These are phyloP conservation scores for Acacia pycnantha DNA, from an alignment of 331 rosid genomes.

Conservation along the genomic window DNA sequence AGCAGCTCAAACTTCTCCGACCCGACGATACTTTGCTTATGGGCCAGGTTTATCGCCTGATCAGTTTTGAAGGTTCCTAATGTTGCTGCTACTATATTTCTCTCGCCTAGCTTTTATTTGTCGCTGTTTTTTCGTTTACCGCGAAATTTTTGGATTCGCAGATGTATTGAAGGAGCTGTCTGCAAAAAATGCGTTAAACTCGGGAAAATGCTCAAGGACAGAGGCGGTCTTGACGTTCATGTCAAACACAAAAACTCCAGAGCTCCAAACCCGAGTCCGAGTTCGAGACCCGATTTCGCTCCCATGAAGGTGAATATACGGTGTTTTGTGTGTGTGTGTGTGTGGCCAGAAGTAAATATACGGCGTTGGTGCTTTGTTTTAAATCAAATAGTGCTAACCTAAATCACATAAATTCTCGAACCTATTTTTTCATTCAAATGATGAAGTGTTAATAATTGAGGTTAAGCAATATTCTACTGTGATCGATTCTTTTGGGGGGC, in stretches of 20 bases:
- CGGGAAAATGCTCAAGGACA: slow-evolving; percentile 67
- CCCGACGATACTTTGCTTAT: slow-evolving; percentile 81
- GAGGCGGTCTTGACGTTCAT: slow-evolving; percentile 48
- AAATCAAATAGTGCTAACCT: background rate
- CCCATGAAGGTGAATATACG: slow-evolving; percentile 29
- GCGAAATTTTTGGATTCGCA: slow-evolving; percentile 9
- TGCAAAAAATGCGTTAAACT: slow-evolving; percentile 79
- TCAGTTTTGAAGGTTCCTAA: slow-evolving; percentile 70
- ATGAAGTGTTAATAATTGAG: background rate
- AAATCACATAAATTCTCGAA: background rate
- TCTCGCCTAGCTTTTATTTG: background rate
- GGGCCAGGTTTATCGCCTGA: slow-evolving; percentile 83
- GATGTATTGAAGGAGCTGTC: slow-evolving; percentile 94
- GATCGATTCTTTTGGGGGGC: background rate
- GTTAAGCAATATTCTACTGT: background rate
- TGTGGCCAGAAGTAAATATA: too few species aligned
- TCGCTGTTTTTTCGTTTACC: background rate
- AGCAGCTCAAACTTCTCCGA: slow-evolving; percentile 87
- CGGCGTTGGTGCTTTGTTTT: background rate
- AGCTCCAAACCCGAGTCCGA: slow-evolving; percentile 33
- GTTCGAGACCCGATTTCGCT: slow-evolving; percentile 30
- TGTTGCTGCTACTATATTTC: background rate
- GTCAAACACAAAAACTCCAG: slow-evolving; percentile 42
- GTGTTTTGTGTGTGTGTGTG: too few species aligned
- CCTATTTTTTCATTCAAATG: background rate